Evolutionary conservation across 2,329 filamentous ascomycete species (phyloP), one percentile per base, ranked within the genome.

Genomic region (Claviceps citrina): DNA sequence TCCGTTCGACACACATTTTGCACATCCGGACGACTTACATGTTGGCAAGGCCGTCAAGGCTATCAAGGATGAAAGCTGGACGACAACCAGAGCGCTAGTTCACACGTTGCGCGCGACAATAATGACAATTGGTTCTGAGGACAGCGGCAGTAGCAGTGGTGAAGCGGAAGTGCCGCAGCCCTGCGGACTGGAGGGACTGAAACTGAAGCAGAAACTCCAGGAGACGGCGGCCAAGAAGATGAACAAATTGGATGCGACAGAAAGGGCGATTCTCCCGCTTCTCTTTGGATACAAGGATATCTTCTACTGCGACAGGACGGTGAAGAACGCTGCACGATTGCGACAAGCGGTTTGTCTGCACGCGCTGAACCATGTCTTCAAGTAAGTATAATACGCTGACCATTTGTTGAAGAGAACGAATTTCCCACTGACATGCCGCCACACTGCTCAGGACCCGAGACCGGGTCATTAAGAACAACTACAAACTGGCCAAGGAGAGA

Each of bases 401-500:
- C n/a, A n/a, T n/a, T n/a, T n/a, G n/a, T n/a, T n/a, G n/a, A 2
- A 18, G 13, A 2, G 9, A 18, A 12, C 7, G 24, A 36, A 19
- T 8, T 8, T n/a, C 7, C 26, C 9, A 12, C 19, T 16, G 27
- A 38, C 19, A 19, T 12, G 31, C 18, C 35, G n/a, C n/a, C 24
- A 10, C n/a, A 9, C n/a, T 31, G 31, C 15, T 1, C 38, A 78
- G 74, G 58, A 95, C 89, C 2, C 78, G 91, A 47, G 89, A 96
- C 54, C 76, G 78, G 24, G 82, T 96, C 0, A 73, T 96, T 44
- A 96, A 94, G 60, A 93, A 96, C 62, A 96, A 87, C 54, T 75
- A 82, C 40, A 84, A 78, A 47, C 62, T 93, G 9, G 68, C 80
- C 8, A 78, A 78, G 49, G 75, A 81, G 40, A 69, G 74, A 4